These are phyloP conservation scores for Camellia japonica DNA, from an alignment of 148 eudicot species.

Conservation along the genomic window DNA sequence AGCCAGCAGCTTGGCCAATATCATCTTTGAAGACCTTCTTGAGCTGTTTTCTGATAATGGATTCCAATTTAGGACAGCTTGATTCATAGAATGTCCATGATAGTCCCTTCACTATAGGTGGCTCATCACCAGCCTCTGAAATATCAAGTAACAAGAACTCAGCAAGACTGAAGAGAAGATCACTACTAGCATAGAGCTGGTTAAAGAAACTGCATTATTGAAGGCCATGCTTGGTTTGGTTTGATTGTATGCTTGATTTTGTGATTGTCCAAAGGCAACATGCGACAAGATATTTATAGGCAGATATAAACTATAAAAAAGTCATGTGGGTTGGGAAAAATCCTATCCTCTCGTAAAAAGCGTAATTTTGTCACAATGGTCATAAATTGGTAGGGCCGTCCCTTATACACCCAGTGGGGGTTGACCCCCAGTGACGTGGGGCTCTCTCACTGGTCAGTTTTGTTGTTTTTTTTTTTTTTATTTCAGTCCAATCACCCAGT, in stretches of 20 bases:
- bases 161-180: background rate
- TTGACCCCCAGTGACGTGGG: no score
- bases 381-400: no score
- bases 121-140: background rate
- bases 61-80: conserved; percentile 23
- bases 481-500: no score
- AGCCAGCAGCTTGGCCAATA: conserved; percentile 24
- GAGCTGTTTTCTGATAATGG: conserved; percentile 21
- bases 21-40: conserved; percentile 23
- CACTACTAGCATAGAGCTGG: background rate
- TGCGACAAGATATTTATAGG: background rate
- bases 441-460: no score
- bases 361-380: no score
- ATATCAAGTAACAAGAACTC: background rate
- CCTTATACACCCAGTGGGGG: no score
- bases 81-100: conserved; percentile 21
- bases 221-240: background rate
- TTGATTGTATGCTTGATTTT: background rate
- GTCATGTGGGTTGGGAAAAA: no score
- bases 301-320: no score
- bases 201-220: background rate
- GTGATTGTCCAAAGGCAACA: background rate
- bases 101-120: conserved; percentile 19
- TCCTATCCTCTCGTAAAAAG: no score
- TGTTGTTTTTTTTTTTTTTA: no score